Percentiles rank a stretch among this genome's conserved stretches.
Conservation (phyloP, 768 basidiomycete genomes). For the Leccinellum rugosiceps region DNA sequence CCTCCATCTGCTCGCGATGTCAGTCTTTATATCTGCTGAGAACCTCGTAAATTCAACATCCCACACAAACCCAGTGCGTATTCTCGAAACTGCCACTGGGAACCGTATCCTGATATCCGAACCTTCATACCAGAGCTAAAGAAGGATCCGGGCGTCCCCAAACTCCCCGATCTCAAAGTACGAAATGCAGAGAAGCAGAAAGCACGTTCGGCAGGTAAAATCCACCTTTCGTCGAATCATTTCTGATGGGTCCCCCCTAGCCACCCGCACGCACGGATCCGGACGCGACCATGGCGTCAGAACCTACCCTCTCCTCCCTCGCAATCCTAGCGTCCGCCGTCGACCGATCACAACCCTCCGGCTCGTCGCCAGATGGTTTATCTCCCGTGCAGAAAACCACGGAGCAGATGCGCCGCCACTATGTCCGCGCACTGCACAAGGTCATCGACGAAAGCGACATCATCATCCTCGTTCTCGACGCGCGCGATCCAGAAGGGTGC, state of each 20-base stretch:
- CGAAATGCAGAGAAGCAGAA: conserved; percentile 51
- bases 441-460: conserved; percentile 95
- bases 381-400: conserved; percentile 47
- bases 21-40: conserved; percentile 7
- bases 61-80: conserved; percentile 28
- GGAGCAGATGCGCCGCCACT: conserved; percentile 69
- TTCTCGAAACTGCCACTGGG: neutral
- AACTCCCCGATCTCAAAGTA: conserved; percentile 70
- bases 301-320: conserved; percentile 64
- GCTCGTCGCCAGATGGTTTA: conserved; percentile 30
- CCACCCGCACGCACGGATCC: conserved; percentile 37
- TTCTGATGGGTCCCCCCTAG: conserved; percentile 10
- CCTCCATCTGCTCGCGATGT: neutral
- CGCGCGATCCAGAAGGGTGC: conserved; percentile 92
- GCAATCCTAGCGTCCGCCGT: conserved; percentile 46
- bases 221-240: neutral
- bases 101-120: conserved; percentile 1
- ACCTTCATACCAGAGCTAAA: conserved; percentile 56
- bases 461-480: conserved; percentile 85
- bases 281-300: conserved; percentile 67
- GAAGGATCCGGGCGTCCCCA: conserved; percentile 87
- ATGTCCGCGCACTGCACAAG: conserved; percentile 79
- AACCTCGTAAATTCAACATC: conserved; percentile 22
- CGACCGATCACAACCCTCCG: neutral
- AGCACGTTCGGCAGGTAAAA: conserved; percentile 37